Base-by-base conservation (phyloP, 129 eudicot species). In the Lactuca sativa region DNA sequence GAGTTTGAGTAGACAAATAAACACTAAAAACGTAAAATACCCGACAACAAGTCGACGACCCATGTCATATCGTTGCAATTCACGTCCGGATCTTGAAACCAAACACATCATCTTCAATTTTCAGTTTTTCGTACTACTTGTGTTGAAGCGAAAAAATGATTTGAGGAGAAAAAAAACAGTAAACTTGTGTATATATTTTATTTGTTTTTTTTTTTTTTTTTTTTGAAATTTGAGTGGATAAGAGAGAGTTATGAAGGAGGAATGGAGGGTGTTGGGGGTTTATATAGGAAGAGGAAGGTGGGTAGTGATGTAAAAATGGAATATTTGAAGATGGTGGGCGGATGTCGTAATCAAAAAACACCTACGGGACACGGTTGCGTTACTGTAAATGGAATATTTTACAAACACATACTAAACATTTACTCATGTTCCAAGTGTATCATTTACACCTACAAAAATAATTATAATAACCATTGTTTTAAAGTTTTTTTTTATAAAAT, bases 11-110 rank as follows among this genome's bases (percentile, higher is more conserved):
- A 14, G 34, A 9, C 40, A 44, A 40, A 40, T 40, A 4, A 40
- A 7, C 8, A 5, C 44, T 40, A 5, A 58, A 18, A 44, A 48
- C 6, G 31, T 31, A 15, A 78, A 70, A 21, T 34, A 89, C 96
- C 96, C 96, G 13, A 90, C 97, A 65, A 90, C 89, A 64, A 90
- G 95, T 63, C 96, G 83, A 65, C 81, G 85, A 37, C 93, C 91
- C 77, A 78, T 80, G 78, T 80, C 82, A 64, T 84, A 86, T 67
- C 93, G 83, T 82, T 90, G 97, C 74, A 86, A 71, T 59, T 84
- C 89, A 44, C 97, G 80, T 31, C 97, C 97, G 0, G 91, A 84
- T 31, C 97, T 82, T 44, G 97, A 82, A 82, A 77, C 87, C 59
- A 86, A 47, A 73, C 81, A 62, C 75, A 90, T 77, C 97, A 90